Base-by-base conservation (phyloP, 1,284 basidiomycete genomes). In the Ganoderma sinense region DNA sequence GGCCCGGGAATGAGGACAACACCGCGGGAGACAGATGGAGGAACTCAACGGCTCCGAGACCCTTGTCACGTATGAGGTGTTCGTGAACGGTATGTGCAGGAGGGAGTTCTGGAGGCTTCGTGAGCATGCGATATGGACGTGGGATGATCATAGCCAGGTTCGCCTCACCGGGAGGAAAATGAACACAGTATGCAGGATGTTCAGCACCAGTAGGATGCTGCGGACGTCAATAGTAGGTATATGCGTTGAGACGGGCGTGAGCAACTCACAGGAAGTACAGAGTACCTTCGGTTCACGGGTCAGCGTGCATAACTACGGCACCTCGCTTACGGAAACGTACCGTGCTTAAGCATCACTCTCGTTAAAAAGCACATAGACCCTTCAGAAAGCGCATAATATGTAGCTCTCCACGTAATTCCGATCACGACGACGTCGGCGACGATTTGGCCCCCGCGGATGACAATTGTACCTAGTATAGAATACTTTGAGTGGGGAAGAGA, bases 21-120 rank as follows among this genome's bases (percentile, higher is more conserved):
- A 5, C n/a, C 11, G 3, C 10, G 56, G 23, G 36, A 18, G 33
- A 59, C 8, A 39, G 36, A 39, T 0, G 11, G 4, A 59, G 33
- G n/a, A 3, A 59, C 56, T 59, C 36, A 31, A 59, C 56, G 56
- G 56, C 33, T 59, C 56, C n/a, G 56, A 2, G 23, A 59, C n/a
- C 56, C 31, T 59, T 11, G 33, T 36, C 33, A 59, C 56, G n/a
- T 36, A 59, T 11, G 56, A 59, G 33, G 56, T 39, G 33, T 59
- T 23, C 6, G 33, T 36, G 16, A 59, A 36, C 4, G 56, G 56
- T 4, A 11, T 39, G 20, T 59, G 56, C 18, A 59, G 10, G 31
- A 39, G 2, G 20, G 56, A 59, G 36, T 31, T 39, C 56, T 59
- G 31, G 14, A n/a, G 20, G 18, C 1, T 36, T 5, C 4, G 11